Base-by-base conservation (phyloP, 257 asterid species). In the Leonotis leonurus region DNA sequence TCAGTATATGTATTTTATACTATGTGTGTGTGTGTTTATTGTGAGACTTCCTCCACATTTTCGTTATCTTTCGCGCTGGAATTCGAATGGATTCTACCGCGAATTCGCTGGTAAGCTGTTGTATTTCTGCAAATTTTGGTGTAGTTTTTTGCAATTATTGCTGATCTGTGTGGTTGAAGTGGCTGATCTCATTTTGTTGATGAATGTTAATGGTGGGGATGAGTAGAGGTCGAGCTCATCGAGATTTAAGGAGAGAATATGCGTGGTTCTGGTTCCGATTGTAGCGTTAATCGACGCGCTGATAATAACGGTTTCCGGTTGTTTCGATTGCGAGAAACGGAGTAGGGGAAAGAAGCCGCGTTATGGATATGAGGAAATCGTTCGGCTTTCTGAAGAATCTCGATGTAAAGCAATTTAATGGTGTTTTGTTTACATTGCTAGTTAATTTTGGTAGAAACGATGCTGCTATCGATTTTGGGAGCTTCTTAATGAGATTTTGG, bases 311-410 rank as follows among this genome's bases (percentile, higher is more conserved):
- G 76, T 60, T 46, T 71, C 77, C 32, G 79, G 87, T 12, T 89
- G 94, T 62, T 87, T 84, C 30, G 70, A 77, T 10, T 77, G 77
- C 76, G 69, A 27, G 1, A 30, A 46, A 12, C 6, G 9, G 66
- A 43, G 74, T 8, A 14, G 14, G 25, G 24, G 22, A 32, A 67
- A 35, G 65, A 76, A 70, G 65, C 10, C 51, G 44, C 75, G 63
- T 9, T 72, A 21, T 41, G 76, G 72, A 13, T 64, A 25, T 60
- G 16, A 46, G 24, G 84, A 87, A 25, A 66, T 84, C 27, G 72
- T 27, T 70, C 80, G 83, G 6, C 80, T 90, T 52, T 59, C 96
- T 13, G 41, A 60, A 25, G 95, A 87, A 78, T 83, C 97, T 65
- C 76, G 78, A 70, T 90, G 97, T 87, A 74, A 33, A 16, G 35